A percentile compares a stretch with the other conserved stretches of the same genome.
Conservation (phyloP, 1,284 basidiomycete genomes). For the Ustilago loliicola region DNA sequence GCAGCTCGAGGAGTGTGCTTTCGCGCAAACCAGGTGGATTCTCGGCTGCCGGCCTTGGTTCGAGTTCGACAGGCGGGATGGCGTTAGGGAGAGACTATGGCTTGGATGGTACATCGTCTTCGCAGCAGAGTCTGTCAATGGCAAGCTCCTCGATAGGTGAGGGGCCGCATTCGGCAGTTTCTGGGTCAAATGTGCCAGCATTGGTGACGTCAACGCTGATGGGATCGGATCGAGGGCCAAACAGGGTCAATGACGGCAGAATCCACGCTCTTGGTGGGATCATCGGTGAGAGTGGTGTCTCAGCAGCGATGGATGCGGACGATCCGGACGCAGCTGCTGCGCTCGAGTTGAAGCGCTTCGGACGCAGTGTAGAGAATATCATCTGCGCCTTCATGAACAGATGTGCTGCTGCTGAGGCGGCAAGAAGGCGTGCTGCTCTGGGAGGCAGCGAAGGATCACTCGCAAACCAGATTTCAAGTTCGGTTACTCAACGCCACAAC, state of each 20-base stretch:
- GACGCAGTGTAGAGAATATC: constrained; percentile 62
- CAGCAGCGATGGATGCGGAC: constrained; percentile 52
- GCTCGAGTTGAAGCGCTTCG: constrained; percentile 61
- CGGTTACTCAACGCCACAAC: neutral
- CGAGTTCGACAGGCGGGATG: neutral
- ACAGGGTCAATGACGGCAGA: constrained; percentile 55
- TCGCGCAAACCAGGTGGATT: constrained; percentile 34
- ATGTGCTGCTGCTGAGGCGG: constrained; percentile 28
- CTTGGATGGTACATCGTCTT: constrained; percentile 8
- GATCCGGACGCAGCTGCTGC: constrained; percentile 60
- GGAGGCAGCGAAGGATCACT: neutral
- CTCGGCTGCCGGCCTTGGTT: constrained; percentile 8
- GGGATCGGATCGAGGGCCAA: constrained; percentile 45
- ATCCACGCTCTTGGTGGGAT: constrained; percentile 52
- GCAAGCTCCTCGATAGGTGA: constrained; percentile 16
- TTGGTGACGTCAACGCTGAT: constrained; percentile 23
- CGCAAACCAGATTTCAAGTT: neutral
- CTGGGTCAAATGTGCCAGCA: constrained; percentile 4
- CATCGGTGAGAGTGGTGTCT: constrained; percentile 53
- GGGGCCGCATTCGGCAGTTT: constrained; percentile 4
- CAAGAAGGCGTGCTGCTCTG: constrained; percentile 7
- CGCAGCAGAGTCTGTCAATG: constrained; percentile 7
- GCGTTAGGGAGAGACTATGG: constrained; percentile 18
- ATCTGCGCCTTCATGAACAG: constrained; percentile 67
- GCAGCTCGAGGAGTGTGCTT: constrained; percentile 35